These are phyloP conservation scores for Pezicula carpinea DNA, from an alignment of 2,329 filamentous ascomycete genomes.

Conservation along the genomic window DNA sequence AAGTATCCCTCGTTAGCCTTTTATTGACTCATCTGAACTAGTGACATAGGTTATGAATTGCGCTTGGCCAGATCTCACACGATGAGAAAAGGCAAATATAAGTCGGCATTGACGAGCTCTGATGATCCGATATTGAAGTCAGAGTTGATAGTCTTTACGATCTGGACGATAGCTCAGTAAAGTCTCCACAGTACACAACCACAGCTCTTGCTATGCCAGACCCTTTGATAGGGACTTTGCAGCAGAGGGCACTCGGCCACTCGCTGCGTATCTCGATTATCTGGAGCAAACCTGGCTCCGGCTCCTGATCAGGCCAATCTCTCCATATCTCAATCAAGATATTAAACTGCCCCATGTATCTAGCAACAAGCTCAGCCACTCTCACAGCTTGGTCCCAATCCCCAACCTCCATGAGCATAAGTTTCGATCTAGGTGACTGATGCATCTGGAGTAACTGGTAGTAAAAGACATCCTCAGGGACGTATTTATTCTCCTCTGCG, in stretches of 20 bases:
- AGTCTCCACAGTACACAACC: constrained; percentile 1
- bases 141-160: too few species aligned
- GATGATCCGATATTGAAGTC: too few species aligned
- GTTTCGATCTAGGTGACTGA: constrained; percentile 39
- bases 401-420: constrained; percentile 67
- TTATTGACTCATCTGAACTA: too few species aligned
- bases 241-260: constrained; percentile 1
- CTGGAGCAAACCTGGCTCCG: constrained; percentile 19
- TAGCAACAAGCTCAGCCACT: constrained; percentile 47
- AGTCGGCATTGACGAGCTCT: too few species aligned
- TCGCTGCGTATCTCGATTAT: not conserved
- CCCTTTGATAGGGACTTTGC: constrained; percentile 11
- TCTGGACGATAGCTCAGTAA: not conserved
- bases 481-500: constrained; percentile 28
- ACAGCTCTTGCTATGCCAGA: constrained; percentile 18
- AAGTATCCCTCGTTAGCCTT: too few species aligned
- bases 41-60: too few species aligned
- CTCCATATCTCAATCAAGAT: constrained; percentile 62
- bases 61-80: not conserved
- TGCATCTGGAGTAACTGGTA: constrained; percentile 56
- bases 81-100: not conserved
- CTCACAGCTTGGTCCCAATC: constrained; percentile 63
- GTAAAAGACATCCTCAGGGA: constrained; percentile 59
- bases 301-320: constrained; percentile 52
- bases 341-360: constrained; percentile 13